Evolutionary conservation across 495 filamentous ascomycete genomes (phyloP).

Genomic region (Aspergillus indologenus): DNA sequence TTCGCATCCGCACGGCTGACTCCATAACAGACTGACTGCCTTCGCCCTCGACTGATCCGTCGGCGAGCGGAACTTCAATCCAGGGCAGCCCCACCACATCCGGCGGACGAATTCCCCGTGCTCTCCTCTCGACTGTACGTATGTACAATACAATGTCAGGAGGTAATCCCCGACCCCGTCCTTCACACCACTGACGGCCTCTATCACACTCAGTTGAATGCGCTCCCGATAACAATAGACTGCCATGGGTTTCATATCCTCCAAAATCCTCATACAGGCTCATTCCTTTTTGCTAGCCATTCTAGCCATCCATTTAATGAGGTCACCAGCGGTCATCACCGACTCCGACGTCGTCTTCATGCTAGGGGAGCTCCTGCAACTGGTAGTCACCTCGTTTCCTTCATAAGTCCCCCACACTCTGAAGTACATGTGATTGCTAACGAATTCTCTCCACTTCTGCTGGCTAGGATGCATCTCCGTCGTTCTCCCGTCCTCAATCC

Average conservation of each 20-base stretch:
- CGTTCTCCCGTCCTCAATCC: constrained; percentile 61
- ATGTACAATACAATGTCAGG: background rate
- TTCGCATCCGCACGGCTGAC: background rate
- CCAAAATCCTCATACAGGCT: constrained; percentile 70
- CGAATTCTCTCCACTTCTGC: background rate
- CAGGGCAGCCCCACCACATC: background rate
- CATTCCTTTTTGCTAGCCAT: constrained; percentile 79
- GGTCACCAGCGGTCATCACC: constrained; percentile 62
- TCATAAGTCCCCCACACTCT: background rate
- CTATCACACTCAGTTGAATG: background rate
- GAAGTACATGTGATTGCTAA: background rate
- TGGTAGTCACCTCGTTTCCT: constrained; percentile 46
- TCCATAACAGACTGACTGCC: background rate
- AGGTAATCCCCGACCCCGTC: too few species aligned
- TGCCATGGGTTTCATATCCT: constrained; percentile 75
- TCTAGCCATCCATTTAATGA: constrained; percentile 78
- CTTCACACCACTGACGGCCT: too few species aligned
- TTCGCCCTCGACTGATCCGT: background rate
- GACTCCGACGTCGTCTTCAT: constrained; percentile 81
- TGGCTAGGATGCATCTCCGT: constrained; percentile 41
- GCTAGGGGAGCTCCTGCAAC: constrained; percentile 74
- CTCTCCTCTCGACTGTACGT: background rate
- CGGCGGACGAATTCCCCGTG: background rate
- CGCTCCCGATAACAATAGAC: background rate
- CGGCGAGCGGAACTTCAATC: background rate